phyloP scores from a whole-genome alignment of 179 eudicot genomes.

The Corrigiola litoralis region DNA sequence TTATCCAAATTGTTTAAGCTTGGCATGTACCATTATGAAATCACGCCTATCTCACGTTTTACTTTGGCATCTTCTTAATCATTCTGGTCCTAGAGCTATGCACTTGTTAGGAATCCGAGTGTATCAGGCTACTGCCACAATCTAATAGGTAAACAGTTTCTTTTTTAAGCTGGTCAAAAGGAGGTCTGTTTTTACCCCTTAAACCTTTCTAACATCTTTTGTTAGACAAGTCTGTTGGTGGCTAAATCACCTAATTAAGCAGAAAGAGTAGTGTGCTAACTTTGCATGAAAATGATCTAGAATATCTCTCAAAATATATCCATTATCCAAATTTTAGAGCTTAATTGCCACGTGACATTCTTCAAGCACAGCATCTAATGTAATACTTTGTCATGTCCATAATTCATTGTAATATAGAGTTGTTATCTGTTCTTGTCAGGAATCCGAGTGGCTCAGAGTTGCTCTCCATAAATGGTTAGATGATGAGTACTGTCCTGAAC shows the following conservation, averaged over 20 bases:
- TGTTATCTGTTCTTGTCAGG: conserved; percentile 34
- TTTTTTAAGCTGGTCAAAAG: background rate
- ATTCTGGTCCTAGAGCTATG: too few relatives aligned
- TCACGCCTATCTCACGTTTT: too few relatives aligned
- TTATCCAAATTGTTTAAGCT: too few relatives aligned
- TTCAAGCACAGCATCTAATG: background rate
- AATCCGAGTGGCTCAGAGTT: conserved; percentile 82
- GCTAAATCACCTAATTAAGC: background rate
- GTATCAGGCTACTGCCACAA: too few relatives aligned
- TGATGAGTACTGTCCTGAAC: conserved; percentile 95
- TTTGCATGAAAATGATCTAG: background rate
- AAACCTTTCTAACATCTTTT: background rate
- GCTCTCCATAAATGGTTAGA: conserved; percentile 90
- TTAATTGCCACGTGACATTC: too few relatives aligned
- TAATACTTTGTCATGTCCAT: background rate
- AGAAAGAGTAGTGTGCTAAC: background rate
- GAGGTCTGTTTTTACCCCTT: background rate
- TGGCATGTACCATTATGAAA: too few relatives aligned
- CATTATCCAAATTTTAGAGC: too few relatives aligned
- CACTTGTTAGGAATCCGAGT: too few relatives aligned
- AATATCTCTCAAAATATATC: too few relatives aligned
- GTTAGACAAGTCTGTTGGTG: background rate
- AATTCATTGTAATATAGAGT: background rate
- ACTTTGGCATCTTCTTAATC: too few relatives aligned
- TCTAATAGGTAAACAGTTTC: too few relatives aligned